phyloP scores from a whole-genome alignment of 1,139 yeast genomes.

The Yamadazyma atlantica region DNA sequence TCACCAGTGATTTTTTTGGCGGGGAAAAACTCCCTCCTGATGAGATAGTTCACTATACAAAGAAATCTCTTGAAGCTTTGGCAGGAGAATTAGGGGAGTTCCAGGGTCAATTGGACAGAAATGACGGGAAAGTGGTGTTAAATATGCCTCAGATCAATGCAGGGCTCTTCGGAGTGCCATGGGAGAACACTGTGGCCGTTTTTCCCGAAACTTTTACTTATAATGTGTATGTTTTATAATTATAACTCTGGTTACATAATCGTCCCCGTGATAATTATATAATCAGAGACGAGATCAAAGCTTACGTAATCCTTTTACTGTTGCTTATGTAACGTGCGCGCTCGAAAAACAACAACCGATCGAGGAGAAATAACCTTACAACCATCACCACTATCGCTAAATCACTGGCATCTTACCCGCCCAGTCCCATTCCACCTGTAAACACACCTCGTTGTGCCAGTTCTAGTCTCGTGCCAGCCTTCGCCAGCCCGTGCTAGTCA shows the following conservation, averaged over 20 bases:
- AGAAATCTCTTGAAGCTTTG: constrained; percentile 47
- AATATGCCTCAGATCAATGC: constrained; percentile 79
- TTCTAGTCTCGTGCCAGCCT: too few relatives aligned
- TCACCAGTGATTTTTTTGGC: constrained; percentile 57
- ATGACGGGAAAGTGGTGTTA: constrained; percentile 25
- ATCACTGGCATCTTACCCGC: too few relatives aligned
- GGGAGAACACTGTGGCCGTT: constrained; percentile 63
- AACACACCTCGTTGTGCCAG: too few relatives aligned
- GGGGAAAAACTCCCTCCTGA: constrained; percentile 22
- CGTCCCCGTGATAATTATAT: too few relatives aligned
- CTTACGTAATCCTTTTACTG: neutral
- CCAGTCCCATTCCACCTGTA: too few relatives aligned
- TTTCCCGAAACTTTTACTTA: constrained; percentile 28
- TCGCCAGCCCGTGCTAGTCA: too few relatives aligned
- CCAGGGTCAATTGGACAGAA: constrained; percentile 12
- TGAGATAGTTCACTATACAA: constrained; percentile 50
- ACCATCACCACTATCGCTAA: too few relatives aligned
- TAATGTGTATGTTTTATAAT: constrained; percentile 11
- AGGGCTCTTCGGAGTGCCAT: constrained; percentile 77
- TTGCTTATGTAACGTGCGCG: neutral
- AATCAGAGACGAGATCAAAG: too few relatives aligned
- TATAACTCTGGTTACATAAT: too few relatives aligned
- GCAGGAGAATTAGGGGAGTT: constrained; percentile 29
- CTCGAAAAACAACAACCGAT: neutral
- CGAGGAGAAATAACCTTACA: neutral